Conservation (phyloP, 495 filamentous ascomycete genomes). For the Talaromyces adpressus region DNA sequence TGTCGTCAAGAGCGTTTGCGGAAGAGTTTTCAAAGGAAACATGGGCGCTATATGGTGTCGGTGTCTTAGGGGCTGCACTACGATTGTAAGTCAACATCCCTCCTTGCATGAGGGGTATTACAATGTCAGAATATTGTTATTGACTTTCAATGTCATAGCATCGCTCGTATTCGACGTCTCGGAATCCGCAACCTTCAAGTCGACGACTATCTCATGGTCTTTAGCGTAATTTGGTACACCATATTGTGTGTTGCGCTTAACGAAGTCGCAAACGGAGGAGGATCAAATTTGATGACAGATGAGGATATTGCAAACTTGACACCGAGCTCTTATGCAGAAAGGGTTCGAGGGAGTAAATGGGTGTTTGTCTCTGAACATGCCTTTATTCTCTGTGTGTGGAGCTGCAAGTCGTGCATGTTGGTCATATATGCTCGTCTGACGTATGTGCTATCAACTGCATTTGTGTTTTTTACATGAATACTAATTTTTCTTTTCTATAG, state of each 20-base stretch:
- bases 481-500: constrained; percentile 15
- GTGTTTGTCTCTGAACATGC: constrained; percentile 49
- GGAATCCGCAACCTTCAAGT: constrained; percentile 36
- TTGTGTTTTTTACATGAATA: background rate
- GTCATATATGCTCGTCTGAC: constrained; percentile 48
- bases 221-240: constrained; percentile 44
- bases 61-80: constrained; percentile 32
- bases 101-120: background rate
- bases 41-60: constrained; percentile 42
- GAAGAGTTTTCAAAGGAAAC: constrained; percentile 32
- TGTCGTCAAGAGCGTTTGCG: constrained; percentile 15
- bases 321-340: constrained; percentile 28
- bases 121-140: background rate
- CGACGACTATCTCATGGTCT: constrained; percentile 49
- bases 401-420: constrained; percentile 47
- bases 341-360: constrained; percentile 47
- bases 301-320: constrained; percentile 35
- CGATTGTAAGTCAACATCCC: constrained; percentile 31
- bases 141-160: constrained; percentile 19
- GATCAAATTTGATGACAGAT: constrained; percentile 44
- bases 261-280: constrained; percentile 42
- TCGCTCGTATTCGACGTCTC: constrained; percentile 40
- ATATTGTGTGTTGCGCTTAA: constrained; percentile 46
- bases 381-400: constrained; percentile 44
- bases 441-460: constrained; percentile 17